Evolutionary conservation across 495 filamentous ascomycete genomes (phyloP), one percentile per base, ranked within the genome.

Genomic region (Annulohypoxylon stygium): DNA sequence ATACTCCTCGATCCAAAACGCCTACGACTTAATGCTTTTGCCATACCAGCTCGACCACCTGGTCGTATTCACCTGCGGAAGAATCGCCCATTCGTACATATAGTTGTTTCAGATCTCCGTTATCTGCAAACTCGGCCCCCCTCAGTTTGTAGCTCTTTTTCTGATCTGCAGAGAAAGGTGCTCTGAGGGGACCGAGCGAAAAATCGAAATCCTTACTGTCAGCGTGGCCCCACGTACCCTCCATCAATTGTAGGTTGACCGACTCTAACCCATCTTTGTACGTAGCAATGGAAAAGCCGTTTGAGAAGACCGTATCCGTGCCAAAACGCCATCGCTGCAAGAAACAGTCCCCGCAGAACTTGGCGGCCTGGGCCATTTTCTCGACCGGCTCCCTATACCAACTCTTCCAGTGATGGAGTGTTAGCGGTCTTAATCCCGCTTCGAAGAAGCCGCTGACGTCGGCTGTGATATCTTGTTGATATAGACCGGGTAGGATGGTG

Each of bases 391-490:
- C 78, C 5, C 62, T 58, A 60, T 80, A 81, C 78, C 84, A 83
- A 25, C 83, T 86, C 77, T 89, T 90, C 88, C 88, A 91, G 79
- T 92, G 89, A 76, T 92, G 90, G 55, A 92, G 79, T 59, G 86
- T 88, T 30, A 90, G 77, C 1, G 88, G 86, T 70, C 79, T 81
- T 59, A 83, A 81, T 14, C 89, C 89, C 25, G 85, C 86, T 77
- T 92, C 90, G 74, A 87, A 91, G 30, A 91, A 84, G 54, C 90
- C 90, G 16, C 89, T 86, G 2, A 86, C 80, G 37, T 91, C 89
- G 16, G 86, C 85, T 45, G 79, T 81, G 71, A 91, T 81, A 72
- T 92, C 90, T 78, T 90, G 87, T 81, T 91, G 90, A 77, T 86
- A 85, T 25, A 92, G 83, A 3, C 86, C 88, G 6, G 82, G 84